Evolutionary conservation across 805 yeast species (phyloP), one percentile per base, ranked within the genome.

Genomic region (Phaffomyces antillensis): DNA sequence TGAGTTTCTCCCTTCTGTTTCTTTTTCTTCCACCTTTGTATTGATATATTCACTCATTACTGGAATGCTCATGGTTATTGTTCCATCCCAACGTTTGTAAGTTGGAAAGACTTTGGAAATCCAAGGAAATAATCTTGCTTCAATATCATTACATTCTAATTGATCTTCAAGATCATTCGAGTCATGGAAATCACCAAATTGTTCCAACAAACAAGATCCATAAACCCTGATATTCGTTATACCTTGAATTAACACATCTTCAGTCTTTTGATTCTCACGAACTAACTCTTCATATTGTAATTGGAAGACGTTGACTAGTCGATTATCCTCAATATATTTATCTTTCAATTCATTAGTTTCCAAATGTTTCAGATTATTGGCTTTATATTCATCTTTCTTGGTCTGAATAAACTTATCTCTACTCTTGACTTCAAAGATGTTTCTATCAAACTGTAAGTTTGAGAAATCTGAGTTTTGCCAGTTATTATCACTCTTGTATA

Each of bases 51-150:
- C 25, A 5, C 28, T 28, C 51, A 54, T 58, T 8, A 45, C 46
- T 46, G 60, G 60, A 30, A 50, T 35, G 2, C 28, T 13, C 7
- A 10, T 43, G 10, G 49, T 10, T 8, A 15, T 31, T 17, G 48
- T 57, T 4, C 72, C 72, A 37, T 65, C 63, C 67, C 68, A 70
- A 42, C 72, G 49, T 42, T 61, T 67, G 54, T 58, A 70, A 12
- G 56, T 49, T 1, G 74, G 74, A 20, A 54, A 53, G 28, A 56
- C 52, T 43, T 56, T 53, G 7, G 68, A 54, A 44, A 68, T 52
- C 73, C 72, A 68, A n/a, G 64, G 70, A 51, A 66, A 69, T 26
- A 67, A 47, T 49, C 71, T 56, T 15, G 54, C 47, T 51, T 70
- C 73, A n/a, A 67, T 50, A 39, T 62, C 66, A 25, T 50, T 50